Base-by-base conservation (phyloP, 805 yeast species). In the Sugiyamaella qingdaonensis region DNA sequence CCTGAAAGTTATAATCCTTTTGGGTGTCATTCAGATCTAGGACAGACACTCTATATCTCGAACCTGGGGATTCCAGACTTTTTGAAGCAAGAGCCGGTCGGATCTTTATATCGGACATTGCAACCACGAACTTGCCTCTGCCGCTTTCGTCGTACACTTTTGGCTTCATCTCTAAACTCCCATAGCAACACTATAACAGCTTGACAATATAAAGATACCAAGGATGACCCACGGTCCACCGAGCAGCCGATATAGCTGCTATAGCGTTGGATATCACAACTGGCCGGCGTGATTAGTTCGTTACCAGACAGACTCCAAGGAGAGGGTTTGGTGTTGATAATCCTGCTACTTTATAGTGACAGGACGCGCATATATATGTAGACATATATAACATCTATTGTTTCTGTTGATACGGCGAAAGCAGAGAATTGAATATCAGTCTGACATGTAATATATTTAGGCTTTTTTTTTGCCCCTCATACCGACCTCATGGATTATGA, bases 401-500 rank as follows among this genome's bases (percentile, higher is more conserved):
- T n/a, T n/a, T n/a, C n/a, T n/a, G n/a, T 24, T 24, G 7, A 24
- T 24, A 24, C 29, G 29, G 29, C 29, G 29, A 24, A 24, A 7
- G 29, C 29, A 7, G 7, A 24, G 29, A 24, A 24, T 3, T 24
- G 29, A 24, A 4, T 24, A 24, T 24, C 29, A 7, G 29, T 24
- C 29, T 24, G 29, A 24, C 8, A 35, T 14, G 18, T 16, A 35
- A 35, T 35, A 35, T 5, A 35, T 4, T 35, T 3, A 35, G 3
- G 7, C 3, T 35, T 16, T 35, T 35, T 14, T 35, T 7, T n/a
- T n/a, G n/a, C n/a, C n/a, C n/a, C n/a, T n/a, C 27, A 39, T 48
- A 24, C 46, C 34, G 46, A 53, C 33, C 37, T 43, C 8, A 39
- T 39, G 43, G 8, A 39, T 14, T 39, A 39, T 39, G 43, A 39